These are phyloP conservation scores for Lentinula detonsa DNA, from an alignment of 768 basidiomycete genomes.

Conservation along the genomic window DNA sequence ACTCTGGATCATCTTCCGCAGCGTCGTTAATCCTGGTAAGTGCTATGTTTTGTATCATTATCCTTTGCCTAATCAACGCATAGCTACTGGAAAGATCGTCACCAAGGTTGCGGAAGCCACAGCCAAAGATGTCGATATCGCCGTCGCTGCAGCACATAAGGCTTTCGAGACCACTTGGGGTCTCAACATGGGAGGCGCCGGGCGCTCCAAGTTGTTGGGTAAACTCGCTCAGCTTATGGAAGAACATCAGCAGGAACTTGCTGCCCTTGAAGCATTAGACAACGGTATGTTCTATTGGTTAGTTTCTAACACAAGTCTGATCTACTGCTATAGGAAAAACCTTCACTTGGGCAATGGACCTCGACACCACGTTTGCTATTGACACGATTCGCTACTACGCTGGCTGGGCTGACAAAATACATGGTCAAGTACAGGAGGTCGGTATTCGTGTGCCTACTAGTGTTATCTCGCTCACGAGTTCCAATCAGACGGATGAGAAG, in stretches of 20 bases:
- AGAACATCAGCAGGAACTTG: slow-evolving; percentile 33
- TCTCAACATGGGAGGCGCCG: slow-evolving; percentile 26
- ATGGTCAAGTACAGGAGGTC: slow-evolving; percentile 36
- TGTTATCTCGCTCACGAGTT: neutral
- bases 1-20: slow-evolving; percentile 16
- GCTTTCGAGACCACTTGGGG: slow-evolving; percentile 34
- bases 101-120: slow-evolving; percentile 47
- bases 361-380: slow-evolving; percentile 19
- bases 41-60: neutral
- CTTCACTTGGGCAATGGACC: slow-evolving; percentile 10
- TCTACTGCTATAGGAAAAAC: slow-evolving; percentile 15
- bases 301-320: neutral
- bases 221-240: slow-evolving; percentile 46
- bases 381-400: slow-evolving; percentile 40
- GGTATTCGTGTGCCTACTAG: neutral
- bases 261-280: slow-evolving; percentile 43
- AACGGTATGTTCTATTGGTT: slow-evolving; percentile 20
- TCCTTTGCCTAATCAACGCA: slow-evolving; percentile 10
- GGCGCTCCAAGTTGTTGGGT: slow-evolving; percentile 31
- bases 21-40: slow-evolving; percentile 43
- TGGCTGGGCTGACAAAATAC: slow-evolving; percentile 48
- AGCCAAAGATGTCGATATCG: slow-evolving; percentile 55
- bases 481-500: slow-evolving; percentile 10
- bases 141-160: slow-evolving; percentile 54
- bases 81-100: slow-evolving; percentile 53